Evolutionary conservation across 2,329 filamentous ascomycete genomes (phyloP).

Genomic region (Camillea tinctor): DNA sequence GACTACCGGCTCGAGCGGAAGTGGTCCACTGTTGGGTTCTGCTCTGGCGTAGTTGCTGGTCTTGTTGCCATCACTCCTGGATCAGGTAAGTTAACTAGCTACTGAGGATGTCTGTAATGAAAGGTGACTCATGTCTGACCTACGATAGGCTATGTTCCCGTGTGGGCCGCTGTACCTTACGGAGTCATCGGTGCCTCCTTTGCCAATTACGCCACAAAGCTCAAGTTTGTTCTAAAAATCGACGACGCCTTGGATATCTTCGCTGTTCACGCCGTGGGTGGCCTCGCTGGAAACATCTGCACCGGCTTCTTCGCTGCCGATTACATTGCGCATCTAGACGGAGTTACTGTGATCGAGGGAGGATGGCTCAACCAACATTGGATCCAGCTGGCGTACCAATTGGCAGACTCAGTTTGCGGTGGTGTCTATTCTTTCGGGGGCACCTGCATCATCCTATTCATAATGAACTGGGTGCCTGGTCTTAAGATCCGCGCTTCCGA

Average conservation of each 20-base stretch:
- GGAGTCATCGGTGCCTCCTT: slow-evolving; percentile 73
- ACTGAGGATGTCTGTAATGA: background rate
- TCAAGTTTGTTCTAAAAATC: slow-evolving; percentile 78
- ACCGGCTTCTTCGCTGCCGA: slow-evolving; percentile 83
- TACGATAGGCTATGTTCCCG: slow-evolving; percentile 64
- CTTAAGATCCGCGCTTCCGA: slow-evolving; percentile 71
- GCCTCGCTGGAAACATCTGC: slow-evolving; percentile 74
- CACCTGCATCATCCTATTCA: slow-evolving; percentile 75
- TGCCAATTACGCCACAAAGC: slow-evolving; percentile 88
- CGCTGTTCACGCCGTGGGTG: slow-evolving; percentile 76
- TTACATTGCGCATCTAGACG: slow-evolving; percentile 81
- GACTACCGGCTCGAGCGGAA: slow-evolving; percentile 88
- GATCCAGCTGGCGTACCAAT: slow-evolving; percentile 79
- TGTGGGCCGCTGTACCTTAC: slow-evolving; percentile 80
- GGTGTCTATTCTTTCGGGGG: slow-evolving; percentile 75
- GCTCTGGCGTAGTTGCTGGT: slow-evolving; percentile 83
- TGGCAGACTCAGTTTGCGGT: slow-evolving; percentile 76
- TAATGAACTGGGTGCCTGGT: slow-evolving; percentile 77
- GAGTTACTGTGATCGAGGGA: slow-evolving; percentile 63
- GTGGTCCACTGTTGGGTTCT: slow-evolving; percentile 93
- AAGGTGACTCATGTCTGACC: slow-evolving; percentile 5
- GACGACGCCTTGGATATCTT: slow-evolving; percentile 90
- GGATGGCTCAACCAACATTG: slow-evolving; percentile 85
- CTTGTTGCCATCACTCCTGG: slow-evolving; percentile 87
- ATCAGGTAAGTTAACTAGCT: slow-evolving; percentile 53